Evolutionary conservation across 2,329 filamentous ascomycete species (phyloP).

Genomic region (Conoideocrella luteorostrata): DNA sequence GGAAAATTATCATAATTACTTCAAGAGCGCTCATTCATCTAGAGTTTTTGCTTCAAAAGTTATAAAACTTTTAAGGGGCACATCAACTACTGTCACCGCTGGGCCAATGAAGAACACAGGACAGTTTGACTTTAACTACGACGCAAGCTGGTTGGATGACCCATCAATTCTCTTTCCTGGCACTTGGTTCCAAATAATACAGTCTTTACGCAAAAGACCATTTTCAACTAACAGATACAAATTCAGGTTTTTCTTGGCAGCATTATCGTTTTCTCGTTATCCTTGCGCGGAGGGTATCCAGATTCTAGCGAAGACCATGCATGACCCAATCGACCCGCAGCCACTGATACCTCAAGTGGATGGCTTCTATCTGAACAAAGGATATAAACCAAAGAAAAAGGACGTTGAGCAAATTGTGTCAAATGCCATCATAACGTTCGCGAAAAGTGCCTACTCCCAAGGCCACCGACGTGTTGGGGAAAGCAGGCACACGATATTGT

Average conservation of each 20-base stretch:
- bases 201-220: not conserved
- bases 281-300: too few relatives aligned
- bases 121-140: not conserved
- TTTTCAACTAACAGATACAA: not conserved
- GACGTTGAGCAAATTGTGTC: too few relatives aligned
- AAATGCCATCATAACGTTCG: too few relatives aligned
- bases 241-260: not conserved
- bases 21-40: not conserved
- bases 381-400: too few relatives aligned
- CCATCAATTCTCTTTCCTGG: not conserved
- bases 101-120: not conserved
- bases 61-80: not conserved
- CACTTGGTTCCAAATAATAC: not conserved
- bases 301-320: too few relatives aligned
- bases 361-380: too few relatives aligned
- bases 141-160: not conserved
- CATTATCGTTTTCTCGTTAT: not conserved
- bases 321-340: too few relatives aligned
- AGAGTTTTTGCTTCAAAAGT: not conserved
- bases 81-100: not conserved
- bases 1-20: not conserved
- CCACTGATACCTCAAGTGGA: too few relatives aligned
- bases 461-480: too few relatives aligned
- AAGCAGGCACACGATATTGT: too few relatives aligned
- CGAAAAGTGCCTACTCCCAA: too few relatives aligned